Evolutionary conservation across 2,329 filamentous ascomycete genomes (phyloP), one percentile per base, ranked within the genome.

Genomic region (Aspergillus fructus): DNA sequence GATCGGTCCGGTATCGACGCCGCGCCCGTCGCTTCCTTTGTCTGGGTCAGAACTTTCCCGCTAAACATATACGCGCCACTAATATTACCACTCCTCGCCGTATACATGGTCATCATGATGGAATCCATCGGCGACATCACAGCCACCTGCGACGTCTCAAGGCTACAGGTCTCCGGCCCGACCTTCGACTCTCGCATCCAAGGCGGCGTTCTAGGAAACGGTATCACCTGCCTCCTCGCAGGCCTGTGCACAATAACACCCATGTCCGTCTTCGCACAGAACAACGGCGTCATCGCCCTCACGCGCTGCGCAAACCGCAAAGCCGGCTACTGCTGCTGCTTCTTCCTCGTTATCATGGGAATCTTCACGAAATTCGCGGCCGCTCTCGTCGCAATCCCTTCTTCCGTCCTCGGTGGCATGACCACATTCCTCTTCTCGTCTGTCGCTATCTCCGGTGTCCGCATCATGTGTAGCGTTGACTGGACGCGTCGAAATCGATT

Each of bases 341-440:
- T 84, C 63, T 89, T 87, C 77, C 77, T 89, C 19, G 73, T 89
- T 33, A 68, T 90, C 58, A 89, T 89, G 84, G 87, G 87, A 6
- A 78, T 89, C 50, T 89, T 89, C 67, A 83, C 85, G 53, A 89
- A 89, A 66, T 89, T 89, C 61, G 86, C 86, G 2, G 87, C 86
- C 0, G 83, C 87, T 0, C 80, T 90, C 4, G 85, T 88, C 0
- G 79, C 85, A 8, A 90, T 90, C 62, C 87, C 87, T 0, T 72
- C 75, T 3, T 56, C 76, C 3, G 77, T 79, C 3, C 65, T 79
- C 3, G 78, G 78, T 53, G 77, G 76, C 9, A 78, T 80, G 75
- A 79, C 83, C 0, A 88, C 86, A 0, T 89, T 89, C 73, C 78
- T 89, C 15, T 89, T 89, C 76, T 79, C 79, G 33, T 83, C 85